Base-by-base conservation (phyloP, 2,329 filamentous ascomycete species). In the Pseudogymnoascus sp. region DNA sequence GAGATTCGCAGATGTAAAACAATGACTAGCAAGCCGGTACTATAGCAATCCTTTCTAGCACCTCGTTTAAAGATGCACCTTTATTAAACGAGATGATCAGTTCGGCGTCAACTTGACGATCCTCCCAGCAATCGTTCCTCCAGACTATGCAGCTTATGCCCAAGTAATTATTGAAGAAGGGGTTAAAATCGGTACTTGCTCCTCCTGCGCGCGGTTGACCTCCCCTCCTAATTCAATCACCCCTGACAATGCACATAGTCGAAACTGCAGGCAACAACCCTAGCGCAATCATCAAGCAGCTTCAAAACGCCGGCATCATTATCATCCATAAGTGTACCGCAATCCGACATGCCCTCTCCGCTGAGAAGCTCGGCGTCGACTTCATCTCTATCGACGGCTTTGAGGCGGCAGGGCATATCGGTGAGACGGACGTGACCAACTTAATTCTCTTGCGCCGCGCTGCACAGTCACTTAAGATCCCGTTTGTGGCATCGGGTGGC, bases 281-380 rank as follows among this genome's bases (percentile, higher is more conserved):
- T 0, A 92, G 90, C 1, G 90, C 91, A 3, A 87, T 97, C 65
- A 96, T 97, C 73, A 78, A 82, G 70, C 84, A 90, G 78, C 82
- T 97, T 57, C 97, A 96, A 78, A 81, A 81, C 63, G 88, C 88
- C 4, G 85, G 84, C 64, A 81, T 84, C 70, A 91, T 81, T 61
- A 84, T 97, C 67, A 79, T 97, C 62, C 92, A 97, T 83, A 97
- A 97, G 78, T 96, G 92, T 79, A 97, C 92, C 14, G 92, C 90
- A 4, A 93, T 97, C 76, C 81, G 91, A 58, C 92, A 97, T 72
- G 92, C 92, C 22, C 84, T 89, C 73, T 90, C 87, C 64, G 92
- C 92, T 58, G 81, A 94, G 62, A 95, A 94, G 77, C 84, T 97
- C 34, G 92, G 92, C 65, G 92, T 95, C 3, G 92, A 97, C 74